phyloP scores from a whole-genome alignment of 805 yeast genomes.

The Lipomyces chichibuensis region DNA sequence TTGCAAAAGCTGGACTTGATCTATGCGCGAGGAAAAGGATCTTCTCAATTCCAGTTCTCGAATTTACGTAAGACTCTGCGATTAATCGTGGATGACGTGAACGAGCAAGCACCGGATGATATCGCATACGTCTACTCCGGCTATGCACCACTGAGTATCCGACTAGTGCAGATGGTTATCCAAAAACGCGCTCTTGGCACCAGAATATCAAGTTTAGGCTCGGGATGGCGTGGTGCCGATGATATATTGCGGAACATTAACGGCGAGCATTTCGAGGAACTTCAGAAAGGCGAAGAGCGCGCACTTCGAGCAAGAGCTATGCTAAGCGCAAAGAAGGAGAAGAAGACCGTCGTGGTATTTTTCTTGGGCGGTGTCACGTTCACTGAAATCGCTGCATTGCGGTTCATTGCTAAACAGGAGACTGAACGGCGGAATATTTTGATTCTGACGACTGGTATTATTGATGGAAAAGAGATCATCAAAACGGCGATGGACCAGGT shows the following conservation, averaged over 20 bases:
- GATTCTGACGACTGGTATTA: constrained; percentile 54
- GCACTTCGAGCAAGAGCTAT: constrained; percentile 31
- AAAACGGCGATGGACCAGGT: constrained; percentile 32
- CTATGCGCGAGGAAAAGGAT: constrained; percentile 39
- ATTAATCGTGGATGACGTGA: constrained; percentile 42
- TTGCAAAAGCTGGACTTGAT: constrained; percentile 56
- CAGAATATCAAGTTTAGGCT: constrained; percentile 25
- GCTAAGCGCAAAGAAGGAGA: constrained; percentile 37
- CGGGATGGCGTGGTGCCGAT: constrained; percentile 49
- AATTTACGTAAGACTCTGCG: constrained; percentile 51
- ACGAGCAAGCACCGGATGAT: constrained; percentile 49
- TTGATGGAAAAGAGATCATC: constrained; percentile 50
- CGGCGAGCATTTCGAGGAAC: constrained; percentile 46
- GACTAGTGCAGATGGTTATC: constrained; percentile 72
- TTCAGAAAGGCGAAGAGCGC: constrained; percentile 36
- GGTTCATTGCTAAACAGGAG: constrained; percentile 56
- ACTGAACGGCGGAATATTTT: constrained; percentile 47
- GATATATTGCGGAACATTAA: constrained; percentile 44
- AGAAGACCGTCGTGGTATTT: constrained; percentile 50
- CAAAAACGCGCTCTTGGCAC: constrained; percentile 47
- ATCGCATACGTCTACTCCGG: constrained; percentile 76
- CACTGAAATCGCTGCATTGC: constrained; percentile 76
- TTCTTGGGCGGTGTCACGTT: constrained; percentile 86
- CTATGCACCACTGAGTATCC: constrained; percentile 71
- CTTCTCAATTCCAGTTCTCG: constrained; percentile 49